Evolutionary conservation across 371 early-diverging fungal genomes (phyloP).

Genomic region (Apophysomyces trapeziformis): DNA sequence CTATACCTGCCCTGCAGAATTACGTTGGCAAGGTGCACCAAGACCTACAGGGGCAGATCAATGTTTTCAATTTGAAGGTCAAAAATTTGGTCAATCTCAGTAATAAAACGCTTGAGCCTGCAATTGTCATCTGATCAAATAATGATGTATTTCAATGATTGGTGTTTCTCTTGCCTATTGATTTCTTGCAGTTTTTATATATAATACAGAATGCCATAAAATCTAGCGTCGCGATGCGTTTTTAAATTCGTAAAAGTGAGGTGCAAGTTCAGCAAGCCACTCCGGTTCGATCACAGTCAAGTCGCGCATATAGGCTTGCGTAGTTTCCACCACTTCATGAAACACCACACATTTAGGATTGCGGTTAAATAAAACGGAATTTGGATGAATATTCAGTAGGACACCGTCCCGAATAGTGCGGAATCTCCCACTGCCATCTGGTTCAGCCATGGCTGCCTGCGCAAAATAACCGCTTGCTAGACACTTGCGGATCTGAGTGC

Average conservation of each 20-base stretch:
- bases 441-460: constrained; percentile 71
- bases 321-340: constrained; percentile 80
- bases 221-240: constrained; percentile 6
- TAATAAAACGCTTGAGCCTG: no score
- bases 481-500: constrained; percentile 67
- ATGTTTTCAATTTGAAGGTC: no score
- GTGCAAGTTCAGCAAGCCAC: constrained; percentile 76
- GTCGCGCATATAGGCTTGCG: constrained; percentile 75
- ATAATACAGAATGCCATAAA: background rate
- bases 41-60: no score
- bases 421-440: constrained; percentile 66
- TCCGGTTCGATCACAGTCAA: constrained; percentile 71
- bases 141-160: background rate
- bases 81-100: no score
- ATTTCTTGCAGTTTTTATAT: background rate
- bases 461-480: constrained; percentile 78
- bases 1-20: no score
- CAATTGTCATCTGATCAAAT: no score
- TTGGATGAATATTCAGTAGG: constrained; percentile 72
- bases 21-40: no score
- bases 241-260: constrained; percentile 61
- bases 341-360: constrained; percentile 81
- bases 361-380: constrained; percentile 76
- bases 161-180: background rate
- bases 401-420: constrained; percentile 65